Conservation (phyloP, 1,284 basidiomycete species). For the Crucibulum parvulum region DNA sequence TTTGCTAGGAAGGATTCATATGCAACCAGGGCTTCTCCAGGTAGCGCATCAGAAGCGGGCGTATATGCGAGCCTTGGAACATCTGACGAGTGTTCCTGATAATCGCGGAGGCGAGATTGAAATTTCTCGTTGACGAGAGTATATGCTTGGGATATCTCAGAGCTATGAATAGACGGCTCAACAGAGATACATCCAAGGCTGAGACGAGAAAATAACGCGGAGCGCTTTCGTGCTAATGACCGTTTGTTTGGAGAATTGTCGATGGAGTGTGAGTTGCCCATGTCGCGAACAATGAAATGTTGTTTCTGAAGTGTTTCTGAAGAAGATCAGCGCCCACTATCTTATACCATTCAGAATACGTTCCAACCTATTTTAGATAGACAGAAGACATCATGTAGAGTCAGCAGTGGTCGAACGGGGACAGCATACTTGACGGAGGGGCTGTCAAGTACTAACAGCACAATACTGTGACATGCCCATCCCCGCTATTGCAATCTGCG, state of each 20-base stretch:
- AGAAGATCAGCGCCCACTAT: slow-evolving; percentile 5
- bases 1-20: slow-evolving; percentile 28
- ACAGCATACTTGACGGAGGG: slow-evolving; percentile 19
- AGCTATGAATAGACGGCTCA: slow-evolving; percentile 34
- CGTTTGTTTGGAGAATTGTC: slow-evolving; percentile 20
- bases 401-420: slow-evolving; percentile 6
- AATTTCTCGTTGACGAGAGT: slow-evolving; percentile 3
- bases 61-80: slow-evolving; percentile 27
- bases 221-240: slow-evolving; percentile 34
- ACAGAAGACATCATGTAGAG: slow-evolving; percentile 16
- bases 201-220: slow-evolving; percentile 41
- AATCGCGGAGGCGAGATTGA: slow-evolving; percentile 11
- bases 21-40: slow-evolving; percentile 34
- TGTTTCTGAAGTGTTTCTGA: not conserved
- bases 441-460: slow-evolving; percentile 22
- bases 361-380: slow-evolving; percentile 7
- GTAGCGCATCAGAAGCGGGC: slow-evolving; percentile 23
- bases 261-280: slow-evolving; percentile 52
- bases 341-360: slow-evolving; percentile 14
- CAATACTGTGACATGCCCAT: not conserved
- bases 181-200: slow-evolving; percentile 44
- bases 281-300: slow-evolving; percentile 7
- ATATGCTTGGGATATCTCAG: not conserved
- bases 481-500: not conserved
- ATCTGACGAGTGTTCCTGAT: slow-evolving; percentile 19